Evolutionary conservation across 2,329 filamentous ascomycete genomes (phyloP).

Genomic region (Macrophomina pseudophaseolina): DNA sequence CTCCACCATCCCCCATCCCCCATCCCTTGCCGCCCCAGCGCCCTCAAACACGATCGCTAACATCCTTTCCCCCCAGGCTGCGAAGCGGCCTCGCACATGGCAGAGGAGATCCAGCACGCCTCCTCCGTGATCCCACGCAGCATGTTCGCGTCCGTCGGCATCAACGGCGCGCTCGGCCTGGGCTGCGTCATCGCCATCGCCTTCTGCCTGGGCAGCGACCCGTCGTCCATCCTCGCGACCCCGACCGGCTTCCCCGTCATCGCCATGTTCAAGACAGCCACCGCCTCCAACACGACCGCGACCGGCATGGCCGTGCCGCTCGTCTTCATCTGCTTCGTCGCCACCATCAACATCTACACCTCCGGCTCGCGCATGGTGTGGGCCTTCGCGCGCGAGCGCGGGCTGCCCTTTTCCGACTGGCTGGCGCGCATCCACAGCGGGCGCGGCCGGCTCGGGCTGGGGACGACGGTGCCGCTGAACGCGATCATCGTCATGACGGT

Average conservation of each 20-base stretch:
- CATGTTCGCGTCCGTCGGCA: constrained; percentile 47
- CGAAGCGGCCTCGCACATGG: constrained; percentile 24
- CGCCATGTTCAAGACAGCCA: constrained; percentile 51
- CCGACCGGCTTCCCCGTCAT: constrained; percentile 49
- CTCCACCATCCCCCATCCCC: constrained; percentile 45
- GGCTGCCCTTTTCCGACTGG: constrained; percentile 45
- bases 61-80: background rate
- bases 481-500: constrained; percentile 32
- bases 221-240: constrained; percentile 35
- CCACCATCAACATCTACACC: constrained; percentile 45
- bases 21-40: background rate
- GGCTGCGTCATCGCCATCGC: constrained; percentile 49
- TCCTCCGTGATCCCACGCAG: constrained; percentile 43
- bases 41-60: background rate
- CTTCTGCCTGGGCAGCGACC: constrained; percentile 40
- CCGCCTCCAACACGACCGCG: constrained; percentile 44
- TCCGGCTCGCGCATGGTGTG: constrained; percentile 50
- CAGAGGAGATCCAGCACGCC: constrained; percentile 43
- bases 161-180: constrained; percentile 50
- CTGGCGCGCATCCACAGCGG: constrained; percentile 41
- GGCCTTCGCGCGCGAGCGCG: constrained; percentile 51
- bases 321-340: constrained; percentile 47
- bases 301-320: constrained; percentile 54
- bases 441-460: constrained; percentile 54
- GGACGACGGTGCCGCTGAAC: constrained; percentile 40